Conservation (phyloP, 768 basidiomycete species). For the Vararia minispora region DNA sequence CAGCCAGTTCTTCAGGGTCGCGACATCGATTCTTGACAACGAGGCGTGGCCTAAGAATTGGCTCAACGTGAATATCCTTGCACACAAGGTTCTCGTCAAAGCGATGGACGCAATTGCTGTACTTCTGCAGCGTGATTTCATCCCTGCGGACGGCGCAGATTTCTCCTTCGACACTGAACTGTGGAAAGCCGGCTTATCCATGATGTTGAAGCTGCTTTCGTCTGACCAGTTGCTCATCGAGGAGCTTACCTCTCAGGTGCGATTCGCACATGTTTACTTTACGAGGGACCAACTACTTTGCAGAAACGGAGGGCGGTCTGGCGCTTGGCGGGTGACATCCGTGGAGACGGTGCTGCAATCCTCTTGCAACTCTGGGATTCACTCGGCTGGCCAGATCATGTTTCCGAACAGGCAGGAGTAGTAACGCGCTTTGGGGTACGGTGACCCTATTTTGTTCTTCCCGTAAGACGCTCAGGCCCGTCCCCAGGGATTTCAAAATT, state of each 20-base stretch:
- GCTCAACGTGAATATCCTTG: slow-evolving; percentile 84
- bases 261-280: slow-evolving; percentile 3
- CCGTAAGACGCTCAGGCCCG: slow-evolving; percentile 5
- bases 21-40: slow-evolving; percentile 69
- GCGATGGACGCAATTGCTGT: slow-evolving; percentile 75
- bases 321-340: slow-evolving; percentile 91
- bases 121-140: slow-evolving; percentile 70
- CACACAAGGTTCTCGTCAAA: slow-evolving; percentile 81
- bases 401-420: slow-evolving; percentile 37
- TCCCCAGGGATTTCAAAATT: slow-evolving; percentile 69
- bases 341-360: slow-evolving; percentile 82
- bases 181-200: slow-evolving; percentile 74
- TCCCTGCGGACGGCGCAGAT: slow-evolving; percentile 55
- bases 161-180: slow-evolving; percentile 62
- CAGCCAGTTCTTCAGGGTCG: slow-evolving; percentile 71
- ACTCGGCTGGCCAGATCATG: slow-evolving; percentile 64
- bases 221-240: slow-evolving; percentile 91
- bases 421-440: slow-evolving; percentile 63
- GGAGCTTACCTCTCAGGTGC: slow-evolving; percentile 86
- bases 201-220: slow-evolving; percentile 76
- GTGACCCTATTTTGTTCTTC: slow-evolving; percentile 7
- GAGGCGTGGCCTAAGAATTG: slow-evolving; percentile 85
- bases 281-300: neutral
- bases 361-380: slow-evolving; percentile 77
- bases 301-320: slow-evolving; percentile 93